Evolutionary conservation across 495 filamentous ascomycete genomes (phyloP).

Genomic region (Neurospora hispaniola): DNA sequence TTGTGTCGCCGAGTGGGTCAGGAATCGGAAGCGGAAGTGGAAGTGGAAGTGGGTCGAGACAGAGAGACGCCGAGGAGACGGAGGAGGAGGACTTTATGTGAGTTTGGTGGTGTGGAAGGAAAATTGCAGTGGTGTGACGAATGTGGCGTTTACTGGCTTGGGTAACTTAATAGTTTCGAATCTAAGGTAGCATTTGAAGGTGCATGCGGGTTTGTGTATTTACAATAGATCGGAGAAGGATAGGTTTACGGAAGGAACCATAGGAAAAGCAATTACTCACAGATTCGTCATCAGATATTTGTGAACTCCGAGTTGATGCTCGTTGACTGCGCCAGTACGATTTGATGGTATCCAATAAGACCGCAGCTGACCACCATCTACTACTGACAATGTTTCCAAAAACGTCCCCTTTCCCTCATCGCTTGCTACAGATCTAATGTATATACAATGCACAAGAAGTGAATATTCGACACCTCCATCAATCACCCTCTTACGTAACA

Average conservation of each 20-base stretch:
- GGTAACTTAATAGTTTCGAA: not conserved
- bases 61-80: slow-evolving; percentile 29
- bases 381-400: not conserved
- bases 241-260: too few relatives aligned
- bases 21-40: not conserved
- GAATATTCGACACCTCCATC: not conserved
- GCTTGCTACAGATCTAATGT: not conserved
- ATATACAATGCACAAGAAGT: not conserved
- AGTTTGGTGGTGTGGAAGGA: not conserved
- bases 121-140: not conserved
- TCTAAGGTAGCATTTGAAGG: not conserved
- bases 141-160: not conserved
- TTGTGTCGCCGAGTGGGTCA: not conserved
- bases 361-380: not conserved
- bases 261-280: not conserved
- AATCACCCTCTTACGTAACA: not conserved
- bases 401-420: not conserved
- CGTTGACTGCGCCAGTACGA: not conserved
- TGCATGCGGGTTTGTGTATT: not conserved
- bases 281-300: too few relatives aligned
- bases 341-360: not conserved
- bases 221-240: not conserved
- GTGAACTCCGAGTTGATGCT: too few relatives aligned
- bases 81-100: slow-evolving; percentile 38
- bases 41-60: not conserved